phyloP scores from a whole-genome alignment of 2,329 filamentous ascomycete genomes.

The Alternaria triticimaculans region DNA sequence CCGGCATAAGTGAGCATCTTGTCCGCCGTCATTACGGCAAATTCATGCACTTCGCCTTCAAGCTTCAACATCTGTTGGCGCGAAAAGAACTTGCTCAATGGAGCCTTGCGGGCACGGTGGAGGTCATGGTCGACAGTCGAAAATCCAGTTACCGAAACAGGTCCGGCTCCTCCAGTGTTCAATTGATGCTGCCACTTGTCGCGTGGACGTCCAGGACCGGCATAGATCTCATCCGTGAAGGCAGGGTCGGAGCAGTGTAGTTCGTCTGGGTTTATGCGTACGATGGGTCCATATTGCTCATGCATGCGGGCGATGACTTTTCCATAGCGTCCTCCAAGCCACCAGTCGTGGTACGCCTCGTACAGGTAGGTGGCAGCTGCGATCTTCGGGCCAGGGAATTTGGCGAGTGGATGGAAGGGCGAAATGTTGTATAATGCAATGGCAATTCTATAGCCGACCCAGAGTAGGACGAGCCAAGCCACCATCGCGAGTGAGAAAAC shows the following conservation, averaged over 20 bases:
- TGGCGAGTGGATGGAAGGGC: slow-evolving; percentile 30
- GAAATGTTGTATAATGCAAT: slow-evolving; percentile 34
- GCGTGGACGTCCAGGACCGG: slow-evolving; percentile 27
- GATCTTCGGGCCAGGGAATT: slow-evolving; percentile 40
- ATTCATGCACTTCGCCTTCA: slow-evolving; percentile 28
- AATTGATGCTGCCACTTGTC: slow-evolving; percentile 34
- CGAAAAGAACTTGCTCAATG: slow-evolving; percentile 48
- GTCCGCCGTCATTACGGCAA: slow-evolving; percentile 22
- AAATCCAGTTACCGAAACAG: slow-evolving; percentile 34
- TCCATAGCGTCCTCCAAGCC: slow-evolving; percentile 40
- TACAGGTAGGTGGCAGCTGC: slow-evolving; percentile 36
- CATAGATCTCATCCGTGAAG: slow-evolving; percentile 46
- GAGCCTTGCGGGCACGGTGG: slow-evolving; percentile 40
- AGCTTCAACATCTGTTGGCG: slow-evolving; percentile 37
- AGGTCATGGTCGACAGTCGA: slow-evolving; percentile 38
- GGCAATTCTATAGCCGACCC: slow-evolving; percentile 26
- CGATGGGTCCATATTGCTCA: slow-evolving; percentile 36
- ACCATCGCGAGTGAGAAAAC: slow-evolving; percentile 20
- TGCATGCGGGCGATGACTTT: slow-evolving; percentile 45
- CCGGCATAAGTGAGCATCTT: slow-evolving; percentile 28
- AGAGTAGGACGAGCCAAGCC: slow-evolving; percentile 20
- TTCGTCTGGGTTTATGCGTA: slow-evolving; percentile 43
- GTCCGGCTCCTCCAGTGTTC: slow-evolving; percentile 34
- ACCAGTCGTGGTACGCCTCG: slow-evolving; percentile 40
- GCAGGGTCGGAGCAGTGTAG: slow-evolving; percentile 41